Conservation (phyloP, 2,329 filamentous ascomycete genomes). For the Coniochaeta ligniaria region DNA sequence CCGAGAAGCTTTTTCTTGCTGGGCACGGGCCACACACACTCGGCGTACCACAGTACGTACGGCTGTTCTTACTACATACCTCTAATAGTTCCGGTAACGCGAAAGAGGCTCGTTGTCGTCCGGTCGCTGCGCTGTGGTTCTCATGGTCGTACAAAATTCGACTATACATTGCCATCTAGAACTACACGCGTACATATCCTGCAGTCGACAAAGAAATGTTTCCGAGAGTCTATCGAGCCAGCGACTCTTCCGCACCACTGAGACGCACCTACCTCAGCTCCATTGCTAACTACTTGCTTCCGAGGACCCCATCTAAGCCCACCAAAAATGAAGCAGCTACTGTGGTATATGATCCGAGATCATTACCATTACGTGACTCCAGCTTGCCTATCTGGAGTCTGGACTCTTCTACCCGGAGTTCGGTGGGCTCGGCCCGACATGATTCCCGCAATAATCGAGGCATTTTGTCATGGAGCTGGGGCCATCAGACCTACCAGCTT, state of each 20-base stretch:
- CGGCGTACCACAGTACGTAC: too few species aligned
- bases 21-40: neutral
- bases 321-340: too few species aligned
- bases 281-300: too few species aligned
- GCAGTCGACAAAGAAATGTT: too few species aligned
- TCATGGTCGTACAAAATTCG: neutral
- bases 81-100: neutral
- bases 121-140: neutral
- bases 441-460: neutral
- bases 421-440: neutral
- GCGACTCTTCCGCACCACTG: too few species aligned
- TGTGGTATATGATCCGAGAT: neutral
- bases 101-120: too few species aligned
- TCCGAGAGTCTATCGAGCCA: too few species aligned
- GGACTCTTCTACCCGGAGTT: neutral
- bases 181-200: too few species aligned
- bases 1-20: neutral
- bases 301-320: too few species aligned
- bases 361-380: neutral
- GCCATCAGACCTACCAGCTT: too few species aligned
- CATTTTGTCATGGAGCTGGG: neutral
- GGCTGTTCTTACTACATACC: too few species aligned
- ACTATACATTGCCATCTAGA: neutral
- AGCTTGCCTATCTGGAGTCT: neutral
- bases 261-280: too few species aligned